phyloP scores from a whole-genome alignment of 306 rosid genomes.

The Trichosanthes cucumerina region DNA sequence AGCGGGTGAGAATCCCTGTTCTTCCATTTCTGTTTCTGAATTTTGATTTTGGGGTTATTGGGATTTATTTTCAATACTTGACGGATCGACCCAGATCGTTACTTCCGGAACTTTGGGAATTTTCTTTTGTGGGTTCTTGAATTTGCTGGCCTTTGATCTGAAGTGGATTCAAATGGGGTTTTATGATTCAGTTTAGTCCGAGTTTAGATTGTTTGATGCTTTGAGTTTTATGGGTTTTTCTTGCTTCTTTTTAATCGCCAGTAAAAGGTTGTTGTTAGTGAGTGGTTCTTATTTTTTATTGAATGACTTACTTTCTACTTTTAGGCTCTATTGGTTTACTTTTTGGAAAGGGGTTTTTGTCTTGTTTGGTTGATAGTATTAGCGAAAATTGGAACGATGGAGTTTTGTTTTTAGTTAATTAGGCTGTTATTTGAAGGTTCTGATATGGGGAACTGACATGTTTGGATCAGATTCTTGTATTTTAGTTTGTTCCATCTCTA shows the following conservation, averaged over 20 bases:
- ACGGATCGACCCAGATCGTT: slow-evolving; percentile 30
- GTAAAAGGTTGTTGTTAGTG: not conserved
- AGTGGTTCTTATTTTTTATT: not conserved
- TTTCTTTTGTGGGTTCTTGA: not conserved
- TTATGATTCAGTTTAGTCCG: not conserved
- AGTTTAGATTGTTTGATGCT: slow-evolving; percentile 2
- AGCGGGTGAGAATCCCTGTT: slow-evolving; percentile 56
- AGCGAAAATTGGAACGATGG: not conserved
- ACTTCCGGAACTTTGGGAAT: not conserved
- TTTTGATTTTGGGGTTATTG: not conserved
- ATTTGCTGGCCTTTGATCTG: slow-evolving; percentile 7
- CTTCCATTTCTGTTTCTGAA: not conserved
- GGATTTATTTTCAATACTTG: slow-evolving; percentile 11
- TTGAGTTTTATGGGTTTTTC: not conserved
- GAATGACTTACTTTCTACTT: not conserved
- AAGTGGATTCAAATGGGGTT: not conserved
- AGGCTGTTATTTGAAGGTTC: not conserved
- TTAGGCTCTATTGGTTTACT: not conserved
- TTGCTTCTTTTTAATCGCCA: not conserved
- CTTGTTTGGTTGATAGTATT: slow-evolving; percentile 1
- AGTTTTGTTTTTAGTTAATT: not conserved
- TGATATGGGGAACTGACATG: not conserved
- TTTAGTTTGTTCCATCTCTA: not conserved
- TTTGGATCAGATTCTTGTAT: not conserved
- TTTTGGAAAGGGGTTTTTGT: not conserved